A percentile compares a stretch with the other conserved stretches of the same genome.
phyloP scores from a whole-genome alignment of 2,329 filamentous ascomycete species.

The Trichoderma cornu-damae region DNA sequence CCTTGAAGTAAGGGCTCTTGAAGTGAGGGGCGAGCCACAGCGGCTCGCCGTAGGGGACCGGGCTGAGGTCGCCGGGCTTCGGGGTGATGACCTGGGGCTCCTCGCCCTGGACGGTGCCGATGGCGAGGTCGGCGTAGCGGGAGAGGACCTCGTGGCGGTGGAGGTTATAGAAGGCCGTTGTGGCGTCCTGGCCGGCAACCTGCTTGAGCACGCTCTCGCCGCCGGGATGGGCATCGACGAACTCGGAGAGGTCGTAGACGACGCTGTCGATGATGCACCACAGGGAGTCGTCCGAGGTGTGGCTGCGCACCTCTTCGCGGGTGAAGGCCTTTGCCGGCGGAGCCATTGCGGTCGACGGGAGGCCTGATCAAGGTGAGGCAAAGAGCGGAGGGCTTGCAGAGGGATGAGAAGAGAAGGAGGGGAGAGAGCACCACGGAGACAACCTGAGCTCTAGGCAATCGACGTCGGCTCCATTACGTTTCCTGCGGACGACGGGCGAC shows the following conservation, averaged over 20 bases:
- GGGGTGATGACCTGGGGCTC: slow-evolving; percentile 66
- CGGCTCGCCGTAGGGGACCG: slow-evolving; percentile 79
- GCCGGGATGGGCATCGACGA: slow-evolving; percentile 78
- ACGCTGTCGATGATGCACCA: slow-evolving; percentile 84
- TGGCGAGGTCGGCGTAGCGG: slow-evolving; percentile 69
- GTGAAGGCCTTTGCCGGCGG: slow-evolving; percentile 48
- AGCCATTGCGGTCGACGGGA: slow-evolving; percentile 28
- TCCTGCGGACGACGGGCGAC: not conserved
- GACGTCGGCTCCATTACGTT: slow-evolving; percentile 4
- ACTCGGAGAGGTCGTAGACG: slow-evolving; percentile 83
- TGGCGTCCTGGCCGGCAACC: slow-evolving; percentile 77
- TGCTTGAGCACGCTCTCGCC: slow-evolving; percentile 75
- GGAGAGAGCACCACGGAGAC: not conserved
- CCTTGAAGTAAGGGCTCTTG: slow-evolving; percentile 74
- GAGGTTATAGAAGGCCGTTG: slow-evolving; percentile 82
- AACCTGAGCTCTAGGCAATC: not conserved
- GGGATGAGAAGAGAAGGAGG: not conserved
- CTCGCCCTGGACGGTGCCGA: slow-evolving; percentile 72
- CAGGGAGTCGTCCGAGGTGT: slow-evolving; percentile 69
- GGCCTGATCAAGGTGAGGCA: not conserved
- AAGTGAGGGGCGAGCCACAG: slow-evolving; percentile 75
- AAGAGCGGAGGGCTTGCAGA: not conserved
- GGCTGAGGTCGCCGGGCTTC: slow-evolving; percentile 64
- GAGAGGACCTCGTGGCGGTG: slow-evolving; percentile 84
- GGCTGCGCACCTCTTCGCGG: slow-evolving; percentile 64